These are phyloP conservation scores for Scutellaria baicalensis DNA, from an alignment of 257 asterid genomes.

Conservation along the genomic window DNA sequence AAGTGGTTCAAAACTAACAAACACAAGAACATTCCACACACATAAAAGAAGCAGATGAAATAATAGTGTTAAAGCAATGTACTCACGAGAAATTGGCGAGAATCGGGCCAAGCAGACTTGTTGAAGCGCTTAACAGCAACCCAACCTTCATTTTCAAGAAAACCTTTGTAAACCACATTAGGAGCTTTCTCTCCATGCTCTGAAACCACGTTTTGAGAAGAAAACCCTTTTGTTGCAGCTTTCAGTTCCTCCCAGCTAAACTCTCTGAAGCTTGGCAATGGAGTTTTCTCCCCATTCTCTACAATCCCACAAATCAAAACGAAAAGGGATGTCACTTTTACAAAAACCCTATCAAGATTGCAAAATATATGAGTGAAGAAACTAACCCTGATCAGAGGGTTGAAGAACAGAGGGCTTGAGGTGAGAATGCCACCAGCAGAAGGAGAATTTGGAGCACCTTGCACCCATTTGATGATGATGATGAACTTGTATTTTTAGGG, in stretches of 20 bases:
- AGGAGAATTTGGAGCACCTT: constrained; percentile 45
- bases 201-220: constrained; percentile 47
- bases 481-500: neutral
- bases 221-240: constrained; percentile 48
- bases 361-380: neutral
- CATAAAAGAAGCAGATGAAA: neutral
- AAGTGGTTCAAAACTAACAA: neutral
- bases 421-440: constrained; percentile 58
- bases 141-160: constrained; percentile 35
- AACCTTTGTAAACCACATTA: constrained; percentile 56
- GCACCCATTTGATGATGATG: constrained; percentile 41
- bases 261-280: constrained; percentile 40
- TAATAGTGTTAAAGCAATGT: neutral
- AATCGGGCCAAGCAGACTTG: constrained; percentile 65
- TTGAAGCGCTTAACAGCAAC: constrained; percentile 61
- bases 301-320: neutral
- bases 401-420: constrained; percentile 48
- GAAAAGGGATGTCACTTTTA: neutral
- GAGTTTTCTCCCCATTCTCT: constrained; percentile 45
- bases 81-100: constrained; percentile 51
- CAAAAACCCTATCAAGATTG: neutral
- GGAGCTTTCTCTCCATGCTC: constrained; percentile 72
- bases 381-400: constrained; percentile 40
- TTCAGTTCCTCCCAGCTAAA: constrained; percentile 49
- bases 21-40: neutral